Base-by-base conservation (phyloP, 768 basidiomycete species). In the Suillus subaureus region DNA sequence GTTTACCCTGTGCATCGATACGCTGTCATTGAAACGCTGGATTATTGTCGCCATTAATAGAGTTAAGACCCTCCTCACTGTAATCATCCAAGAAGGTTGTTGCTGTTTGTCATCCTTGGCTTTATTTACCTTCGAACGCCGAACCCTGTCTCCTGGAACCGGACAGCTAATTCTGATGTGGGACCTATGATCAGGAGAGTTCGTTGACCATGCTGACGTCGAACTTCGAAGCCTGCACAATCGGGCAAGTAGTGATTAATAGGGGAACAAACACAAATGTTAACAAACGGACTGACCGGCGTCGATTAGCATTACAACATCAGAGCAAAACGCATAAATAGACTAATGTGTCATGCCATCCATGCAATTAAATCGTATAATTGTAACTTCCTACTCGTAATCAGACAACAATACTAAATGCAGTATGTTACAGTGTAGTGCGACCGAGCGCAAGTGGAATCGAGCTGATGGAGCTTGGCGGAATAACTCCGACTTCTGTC, bases 401-500 rank as follows among this genome's bases (percentile, higher is more conserved):
- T 42, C 26, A 42, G 18, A 60, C 15, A 64, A 26, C 23, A 15
- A 63, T 64, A 16, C 12, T 21, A 21, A 42, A 21, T 42, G 40
- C 11, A 18, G 26, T 49, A 63, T 64, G 40, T 60, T 62, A 64
- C 28, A 64, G 26, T 33, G 61, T 64, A 63, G 62, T 49, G 64
- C 64, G 64, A 39, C 64, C 64, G 33, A 93, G 79, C 1, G 92
- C 91, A 63, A 91, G 80, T 21, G 91, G 89, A 76, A 94, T 91
- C 45, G 91, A 90, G 71, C 90, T 88, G 69, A 96, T 93, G 67
- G 94, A 94, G 70, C 90, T 94, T 0, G 96, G 94, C 4, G 96
- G 96, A 68, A 97, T 97, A 63, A 98, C 82, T 2, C 97, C 97
- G 52, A 96, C 96, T 79, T 99, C 97, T 3, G 97, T 98, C 63